Conservation (phyloP, 768 basidiomycete genomes). For the Boletus eberwhitei region DNA sequence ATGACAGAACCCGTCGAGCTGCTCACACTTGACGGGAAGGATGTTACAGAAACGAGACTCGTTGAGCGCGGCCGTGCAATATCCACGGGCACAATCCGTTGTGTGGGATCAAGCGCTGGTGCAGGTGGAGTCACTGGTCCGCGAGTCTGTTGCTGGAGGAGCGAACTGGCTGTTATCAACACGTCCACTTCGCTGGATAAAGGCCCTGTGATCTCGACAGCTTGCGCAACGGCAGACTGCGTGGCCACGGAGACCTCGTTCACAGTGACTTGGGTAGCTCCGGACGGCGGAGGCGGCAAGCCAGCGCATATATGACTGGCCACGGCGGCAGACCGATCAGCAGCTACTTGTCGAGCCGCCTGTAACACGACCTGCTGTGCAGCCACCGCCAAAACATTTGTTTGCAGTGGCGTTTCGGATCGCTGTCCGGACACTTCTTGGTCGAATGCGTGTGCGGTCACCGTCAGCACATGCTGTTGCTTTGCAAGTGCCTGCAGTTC, state of each 20-base stretch:
- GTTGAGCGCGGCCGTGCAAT: conserved; percentile 36
- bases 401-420: conserved; percentile 44
- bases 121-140: conserved; percentile 26
- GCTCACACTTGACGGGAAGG: conserved; percentile 25
- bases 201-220: conserved; percentile 72
- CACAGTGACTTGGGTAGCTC: conserved; percentile 46
- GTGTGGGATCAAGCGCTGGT: conserved; percentile 25
- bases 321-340: conserved; percentile 46
- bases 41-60: conserved; percentile 25
- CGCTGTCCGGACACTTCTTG: conserved; percentile 57
- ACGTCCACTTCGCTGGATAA: conserved; percentile 78
- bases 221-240: conserved; percentile 77
- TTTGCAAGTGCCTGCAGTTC: conserved; percentile 70
- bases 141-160: conserved; percentile 45
- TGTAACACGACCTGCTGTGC: conserved; percentile 81
- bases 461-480: conserved; percentile 74
- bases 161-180: conserved; percentile 62
- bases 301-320: conserved; percentile 41
- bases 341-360: conserved; percentile 60
- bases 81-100: conserved; percentile 27
- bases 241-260: conserved; percentile 59
- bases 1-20: conserved; percentile 16
- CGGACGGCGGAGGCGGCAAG: conserved; percentile 29
- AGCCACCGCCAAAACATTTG: conserved; percentile 63
- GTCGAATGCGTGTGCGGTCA: conserved; percentile 73